Percentiles rank a stretch among this genome's conserved stretches.
phyloP scores from a whole-genome alignment of 768 basidiomycete species.

The Termitomyces sp. region DNA sequence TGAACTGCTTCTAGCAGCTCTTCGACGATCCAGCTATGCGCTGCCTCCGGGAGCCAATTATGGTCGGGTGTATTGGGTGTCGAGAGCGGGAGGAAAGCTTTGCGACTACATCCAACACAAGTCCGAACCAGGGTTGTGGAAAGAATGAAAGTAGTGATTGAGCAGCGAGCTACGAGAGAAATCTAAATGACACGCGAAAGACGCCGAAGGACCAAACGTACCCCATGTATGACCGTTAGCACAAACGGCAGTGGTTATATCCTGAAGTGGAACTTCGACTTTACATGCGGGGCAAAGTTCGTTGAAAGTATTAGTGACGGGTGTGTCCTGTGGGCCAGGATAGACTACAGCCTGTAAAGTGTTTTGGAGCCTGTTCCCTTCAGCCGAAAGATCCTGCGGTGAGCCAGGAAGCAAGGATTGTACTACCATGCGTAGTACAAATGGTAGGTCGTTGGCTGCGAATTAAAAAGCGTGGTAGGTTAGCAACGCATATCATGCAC shows the following conservation, averaged over 20 bases:
- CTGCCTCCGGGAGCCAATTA: constrained; percentile 41
- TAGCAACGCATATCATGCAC: neutral
- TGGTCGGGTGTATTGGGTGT: constrained; percentile 22
- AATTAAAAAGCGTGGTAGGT: neutral
- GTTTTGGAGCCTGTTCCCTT: constrained; percentile 26
- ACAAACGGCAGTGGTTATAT: constrained; percentile 58
- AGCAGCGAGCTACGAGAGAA: constrained; percentile 57
- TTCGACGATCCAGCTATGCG: constrained; percentile 57
- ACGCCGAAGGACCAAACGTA: constrained; percentile 26
- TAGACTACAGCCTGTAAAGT: constrained; percentile 19
- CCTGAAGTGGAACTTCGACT: constrained; percentile 50
- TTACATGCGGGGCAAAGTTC: constrained; percentile 77
- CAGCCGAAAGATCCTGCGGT: constrained; percentile 30
- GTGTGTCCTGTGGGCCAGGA: constrained; percentile 20
- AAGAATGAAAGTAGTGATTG: constrained; percentile 74
- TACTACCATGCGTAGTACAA: constrained; percentile 53
- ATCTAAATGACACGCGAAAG: constrained; percentile 10
- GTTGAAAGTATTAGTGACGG: constrained; percentile 35
- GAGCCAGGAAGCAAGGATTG: constrained; percentile 53
- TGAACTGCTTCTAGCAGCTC: constrained; percentile 60
- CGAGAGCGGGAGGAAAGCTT: constrained; percentile 66
- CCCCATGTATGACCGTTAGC: constrained; percentile 74
- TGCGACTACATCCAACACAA: constrained; percentile 76
- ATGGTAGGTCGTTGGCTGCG: constrained; percentile 58
- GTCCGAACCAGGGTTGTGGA: constrained; percentile 75